phyloP scores from a whole-genome alignment of 306 rosid species.

The Argentina anserina region DNA sequence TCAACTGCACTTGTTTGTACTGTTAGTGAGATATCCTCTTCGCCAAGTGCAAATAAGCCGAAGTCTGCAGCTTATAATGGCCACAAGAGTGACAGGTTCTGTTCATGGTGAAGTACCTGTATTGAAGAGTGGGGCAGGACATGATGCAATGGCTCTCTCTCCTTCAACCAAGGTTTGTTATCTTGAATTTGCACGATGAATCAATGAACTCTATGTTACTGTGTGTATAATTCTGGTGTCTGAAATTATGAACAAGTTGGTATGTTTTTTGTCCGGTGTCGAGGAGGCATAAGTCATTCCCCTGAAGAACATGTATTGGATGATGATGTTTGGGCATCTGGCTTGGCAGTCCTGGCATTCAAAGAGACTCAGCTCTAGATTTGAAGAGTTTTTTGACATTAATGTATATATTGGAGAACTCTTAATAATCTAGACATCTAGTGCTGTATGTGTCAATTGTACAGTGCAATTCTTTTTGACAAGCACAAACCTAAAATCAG shows the following conservation, averaged over 20 bases:
- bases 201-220: neutral
- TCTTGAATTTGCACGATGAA: neutral
- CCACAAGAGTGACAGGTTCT: slow-evolving; percentile 59
- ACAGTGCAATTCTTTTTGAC: neutral
- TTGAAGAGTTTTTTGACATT: neutral
- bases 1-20: slow-evolving; percentile 91
- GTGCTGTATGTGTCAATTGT: neutral
- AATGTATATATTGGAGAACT: slow-evolving; percentile 10
- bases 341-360: slow-evolving; percentile 65
- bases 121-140: slow-evolving; percentile 95
- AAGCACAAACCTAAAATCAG: neutral
- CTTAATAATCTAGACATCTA: neutral
- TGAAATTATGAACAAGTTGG: slow-evolving; percentile 55
- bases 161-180: slow-evolving; percentile 72
- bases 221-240: slow-evolving; percentile 17
- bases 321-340: slow-evolving; percentile 78
- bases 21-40: slow-evolving; percentile 91
- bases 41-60: slow-evolving; percentile 97
- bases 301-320: slow-evolving; percentile 81
- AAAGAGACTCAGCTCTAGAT: slow-evolving; percentile 44
- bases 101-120: slow-evolving; percentile 66
- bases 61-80: slow-evolving; percentile 70
- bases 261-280: slow-evolving; percentile 90
- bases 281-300: slow-evolving; percentile 91
- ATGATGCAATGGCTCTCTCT: slow-evolving; percentile 95